Base-by-base conservation (phyloP, 1,284 basidiomycete genomes). In the Ustilago bromivora region DNA sequence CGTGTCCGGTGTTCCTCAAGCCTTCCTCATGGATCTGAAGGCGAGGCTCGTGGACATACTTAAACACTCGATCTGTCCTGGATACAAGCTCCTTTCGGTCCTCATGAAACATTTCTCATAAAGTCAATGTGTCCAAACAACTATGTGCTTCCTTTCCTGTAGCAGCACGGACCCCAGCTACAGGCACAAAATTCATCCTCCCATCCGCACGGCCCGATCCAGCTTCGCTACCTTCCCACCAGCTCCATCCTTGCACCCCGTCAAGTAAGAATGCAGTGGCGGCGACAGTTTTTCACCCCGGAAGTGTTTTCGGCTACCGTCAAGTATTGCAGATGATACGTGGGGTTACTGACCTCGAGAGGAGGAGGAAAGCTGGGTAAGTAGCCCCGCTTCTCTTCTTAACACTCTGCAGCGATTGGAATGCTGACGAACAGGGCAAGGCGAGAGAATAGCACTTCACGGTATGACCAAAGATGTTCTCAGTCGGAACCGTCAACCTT, bases 261-360 rank as follows among this genome's bases (percentile, higher is more conserved):
- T 41, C 56, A 11, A 19, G 32, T 19, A 57, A 64, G 10, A 38
- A 34, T 12, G 32, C 34, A 15, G 63, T 61, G 32, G 46, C 38
- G 1, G 59, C 66, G 4, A 62, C 63, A 41, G 49, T 71, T 1
- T 66, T 71, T 28, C 69, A 71, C 31, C 54, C 57, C 2, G 64
- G 69, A 11, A 62, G 40, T 36, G 54, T 66, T 32, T 40, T 55
- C 12, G 59, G 57, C 49, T 61, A 61, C 31, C 69, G 69, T 28
- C 59, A 61, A n/a, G 56, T 41, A 15, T 71, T 63, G 69, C 64
- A 19, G 69, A 71, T 32, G 69, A 71, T 28, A 57, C 56, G 1
- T 71, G 69, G 63, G 64, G n/a, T n/a, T n/a, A n/a, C n/a, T n/a
- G n/a, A n/a, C n/a, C n/a, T n/a, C n/a, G n/a, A n/a, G n/a, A n/a